Conservation (phyloP, 805 yeast species). For the Priceomyces medius region DNA sequence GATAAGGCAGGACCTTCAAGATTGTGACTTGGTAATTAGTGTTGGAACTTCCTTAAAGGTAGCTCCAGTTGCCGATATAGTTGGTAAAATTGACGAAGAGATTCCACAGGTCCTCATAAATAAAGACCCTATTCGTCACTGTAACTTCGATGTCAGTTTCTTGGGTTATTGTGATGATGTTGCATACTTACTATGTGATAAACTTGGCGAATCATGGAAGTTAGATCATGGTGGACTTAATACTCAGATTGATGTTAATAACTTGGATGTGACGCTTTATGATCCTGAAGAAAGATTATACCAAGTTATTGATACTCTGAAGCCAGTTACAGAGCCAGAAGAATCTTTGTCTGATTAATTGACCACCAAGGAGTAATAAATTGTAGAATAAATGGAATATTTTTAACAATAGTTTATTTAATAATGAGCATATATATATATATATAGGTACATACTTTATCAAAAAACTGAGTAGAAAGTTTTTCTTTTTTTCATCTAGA, state of each 20-base stretch:
- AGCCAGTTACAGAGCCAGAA: not conserved
- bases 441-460: too few species aligned
- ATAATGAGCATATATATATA: too few species aligned
- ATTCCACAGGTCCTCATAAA: conserved; percentile 42
- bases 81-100: conserved; percentile 28
- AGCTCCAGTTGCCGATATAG: conserved; percentile 44
- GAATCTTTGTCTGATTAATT: not conserved
- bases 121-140: conserved; percentile 34
- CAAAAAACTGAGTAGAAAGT: too few species aligned
- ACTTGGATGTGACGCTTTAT: conserved; percentile 10
- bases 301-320: conserved; percentile 2
- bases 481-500: not conserved
- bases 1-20: conserved; percentile 51
- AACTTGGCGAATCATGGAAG: conserved; percentile 32
- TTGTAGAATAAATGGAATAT: too few species aligned
- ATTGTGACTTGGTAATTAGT: conserved; percentile 76
- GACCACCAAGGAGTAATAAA: not conserved
- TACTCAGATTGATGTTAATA: conserved; percentile 5
- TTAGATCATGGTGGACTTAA: conserved; percentile 30
- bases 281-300: conserved; percentile 13
- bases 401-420: too few species aligned
- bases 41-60: conserved; percentile 86
- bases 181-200: conserved; percentile 31
- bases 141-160: conserved; percentile 39
- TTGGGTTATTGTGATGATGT: conserved; percentile 43